Evolutionary conservation across 768 basidiomycete genomes (phyloP), one percentile per base, ranked within the genome.

Genomic region (Sistotremastrum suecicum): DNA sequence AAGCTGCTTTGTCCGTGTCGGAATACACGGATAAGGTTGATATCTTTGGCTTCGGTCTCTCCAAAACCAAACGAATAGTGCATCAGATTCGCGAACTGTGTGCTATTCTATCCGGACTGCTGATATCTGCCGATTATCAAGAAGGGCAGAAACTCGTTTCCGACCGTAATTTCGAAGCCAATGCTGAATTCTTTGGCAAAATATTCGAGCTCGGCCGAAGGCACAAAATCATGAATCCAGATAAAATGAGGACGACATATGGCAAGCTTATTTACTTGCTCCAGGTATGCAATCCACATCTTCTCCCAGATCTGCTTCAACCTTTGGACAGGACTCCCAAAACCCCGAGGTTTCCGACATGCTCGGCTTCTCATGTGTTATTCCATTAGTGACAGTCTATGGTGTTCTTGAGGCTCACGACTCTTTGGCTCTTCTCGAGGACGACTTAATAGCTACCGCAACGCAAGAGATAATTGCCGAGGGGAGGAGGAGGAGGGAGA

Each of bases 11-110:
- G 37, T 74, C 75, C 42, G 85, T 87, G 35, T 85, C 82, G 10
- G 87, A 90, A 58, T 89, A 89, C 58, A 90, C 87, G 38, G 87
- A 90, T 67, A 87, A 86, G 58, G 84, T 89, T 33, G 87, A 90
- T 63, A 85, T 80, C 42, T 62, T 88, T 37, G 76, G 80, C 2
- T 88, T 78, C 49, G 76, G 81, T 4, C 64, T 83, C 33, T 82
- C 80, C 31, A 90, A 88, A 58, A 74, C 85, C n/a, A 87, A 86
- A 58, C 76, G 87, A 5, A 86, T 89, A 39, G 87, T 90, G 3
- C 72, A 80, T 45, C 87, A 89, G 57, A 87, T 90, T 52, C 75
- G 83, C 34, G 87, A 89, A 56, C 70, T 90, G 3, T 90, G 87
- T 53, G 82, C 87, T 2, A 87, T 90, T 56, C 76, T 90, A 65